Evolutionary conservation across 768 basidiomycete species (phyloP).

Genomic region (Suillus decipiens): DNA sequence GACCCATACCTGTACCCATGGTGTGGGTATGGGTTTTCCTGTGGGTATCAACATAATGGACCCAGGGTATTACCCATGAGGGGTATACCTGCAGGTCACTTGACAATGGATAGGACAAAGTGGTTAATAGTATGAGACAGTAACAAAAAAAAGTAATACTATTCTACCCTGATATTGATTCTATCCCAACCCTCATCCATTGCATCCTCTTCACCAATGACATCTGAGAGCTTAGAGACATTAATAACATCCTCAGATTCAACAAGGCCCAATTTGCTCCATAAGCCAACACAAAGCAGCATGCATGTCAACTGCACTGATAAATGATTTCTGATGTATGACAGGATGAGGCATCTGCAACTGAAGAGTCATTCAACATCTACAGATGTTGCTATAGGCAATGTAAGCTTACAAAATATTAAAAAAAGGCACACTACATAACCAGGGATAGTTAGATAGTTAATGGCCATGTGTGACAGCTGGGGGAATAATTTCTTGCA

Average conservation of each 20-base stretch:
- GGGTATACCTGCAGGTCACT: neutral
- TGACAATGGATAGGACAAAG: too few relatives aligned
- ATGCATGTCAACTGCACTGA: too few relatives aligned
- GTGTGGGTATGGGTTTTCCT: neutral
- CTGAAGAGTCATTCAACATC: too few relatives aligned
- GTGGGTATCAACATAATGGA: neutral
- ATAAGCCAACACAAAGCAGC: too few relatives aligned
- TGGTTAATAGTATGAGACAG: neutral
- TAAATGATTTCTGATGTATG: too few relatives aligned
- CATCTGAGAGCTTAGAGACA: too few relatives aligned
- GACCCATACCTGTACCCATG: neutral
- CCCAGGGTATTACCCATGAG: neutral
- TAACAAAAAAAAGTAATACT: neutral
- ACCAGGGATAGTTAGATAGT: conserved; percentile 25
- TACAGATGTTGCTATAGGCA: too few relatives aligned
- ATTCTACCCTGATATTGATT: neutral
- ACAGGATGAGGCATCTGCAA: too few relatives aligned
- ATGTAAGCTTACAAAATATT: too few relatives aligned
- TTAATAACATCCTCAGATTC: too few relatives aligned
- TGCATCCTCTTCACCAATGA: neutral
- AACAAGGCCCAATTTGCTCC: too few relatives aligned
- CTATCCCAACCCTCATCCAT: neutral
- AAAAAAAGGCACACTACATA: too few relatives aligned
- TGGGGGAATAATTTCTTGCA: conserved; percentile 25
- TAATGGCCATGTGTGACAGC: conserved; percentile 36